Base-by-base conservation (phyloP, 495 filamentous ascomycete genomes). In the Margaritispora aquatica region DNA sequence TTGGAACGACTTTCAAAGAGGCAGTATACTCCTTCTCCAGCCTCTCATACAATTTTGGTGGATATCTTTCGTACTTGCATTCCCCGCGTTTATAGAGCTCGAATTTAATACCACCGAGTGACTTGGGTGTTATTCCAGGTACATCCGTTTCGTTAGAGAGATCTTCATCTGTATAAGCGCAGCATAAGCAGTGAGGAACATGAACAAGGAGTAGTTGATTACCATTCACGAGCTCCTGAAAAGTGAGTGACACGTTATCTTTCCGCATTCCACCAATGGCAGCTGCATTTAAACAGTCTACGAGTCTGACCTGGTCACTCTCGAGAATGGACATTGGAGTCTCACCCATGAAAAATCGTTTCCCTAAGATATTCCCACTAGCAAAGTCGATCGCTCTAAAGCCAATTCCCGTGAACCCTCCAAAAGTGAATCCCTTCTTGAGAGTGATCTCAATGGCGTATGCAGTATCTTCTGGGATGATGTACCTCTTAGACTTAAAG, bases 381-480 rank as follows among this genome's bases (percentile, higher is more conserved):
- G 38, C 38, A 3, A 10, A 15, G 19, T 44, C 38, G 7, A 17
- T 44, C 38, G 19, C 7, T 3, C 3, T n/a, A 3, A 44, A 9
- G 17, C 7, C 3, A 44, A 44, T n/a, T 17, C 38, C 38, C 3
- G 19, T 7, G 38, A 15, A 17, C 22, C 36, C 23, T 2, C 51
- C 51, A 22, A 20, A 47, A 1, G 21, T 9, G 27, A 55, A 60
- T 31, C 58, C 58, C 20, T 60, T 55, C 27, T 55, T 55, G 4
- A 60, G 26, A 26, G 34, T 60, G 36, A 60, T 22, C 27, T 60
- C 58, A 17, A 60, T 8, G n/a, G 51, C 58, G 27, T 54, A 60
- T 3, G 9, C 10, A 22, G 51, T 55, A 9, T 49, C 21, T 29
- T 60, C 51, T 0, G 58, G 13, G 26, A 55, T n/a, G 34, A 60